Conservation (phyloP, 306 rosid genomes). For the Betula pendula region DNA sequence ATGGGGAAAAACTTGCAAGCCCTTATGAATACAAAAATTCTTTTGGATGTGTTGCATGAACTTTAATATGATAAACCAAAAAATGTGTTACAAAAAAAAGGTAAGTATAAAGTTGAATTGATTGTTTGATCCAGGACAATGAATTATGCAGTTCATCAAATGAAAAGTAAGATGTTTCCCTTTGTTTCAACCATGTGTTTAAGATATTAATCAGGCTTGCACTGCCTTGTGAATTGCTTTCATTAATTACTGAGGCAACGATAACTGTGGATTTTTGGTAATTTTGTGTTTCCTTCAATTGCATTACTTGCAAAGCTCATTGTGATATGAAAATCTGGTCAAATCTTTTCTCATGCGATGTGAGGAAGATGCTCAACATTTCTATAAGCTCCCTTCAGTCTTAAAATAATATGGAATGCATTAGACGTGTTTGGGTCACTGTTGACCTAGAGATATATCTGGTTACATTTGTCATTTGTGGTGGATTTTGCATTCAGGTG, state of each 20-base stretch:
- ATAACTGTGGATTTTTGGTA: not conserved
- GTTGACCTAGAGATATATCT: not conserved
- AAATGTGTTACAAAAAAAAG: not conserved
- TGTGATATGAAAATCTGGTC: not conserved
- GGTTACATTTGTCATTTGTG: not conserved
- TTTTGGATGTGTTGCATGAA: not conserved
- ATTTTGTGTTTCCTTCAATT: not conserved
- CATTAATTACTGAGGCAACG: not conserved
- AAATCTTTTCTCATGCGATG: not conserved
- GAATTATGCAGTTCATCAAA: not conserved
- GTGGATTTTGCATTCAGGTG: slow-evolving; percentile 1
- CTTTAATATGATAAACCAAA: not conserved
- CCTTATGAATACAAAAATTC: not conserved
- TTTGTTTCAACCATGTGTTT: not conserved
- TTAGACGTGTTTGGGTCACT: not conserved
- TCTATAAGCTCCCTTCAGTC: not conserved
- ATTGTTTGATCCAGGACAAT: not conserved
- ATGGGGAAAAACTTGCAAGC: not conserved
- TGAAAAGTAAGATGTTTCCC: not conserved
- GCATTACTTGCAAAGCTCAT: not conserved
- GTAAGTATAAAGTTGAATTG: not conserved
- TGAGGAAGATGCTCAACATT: not conserved
- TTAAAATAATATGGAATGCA: slow-evolving; percentile 8
- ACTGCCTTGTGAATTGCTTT: not conserved
- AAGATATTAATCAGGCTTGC: slow-evolving; percentile 1